phyloP scores from a whole-genome alignment of 768 basidiomycete genomes.

The Basidioascus undulatus region DNA sequence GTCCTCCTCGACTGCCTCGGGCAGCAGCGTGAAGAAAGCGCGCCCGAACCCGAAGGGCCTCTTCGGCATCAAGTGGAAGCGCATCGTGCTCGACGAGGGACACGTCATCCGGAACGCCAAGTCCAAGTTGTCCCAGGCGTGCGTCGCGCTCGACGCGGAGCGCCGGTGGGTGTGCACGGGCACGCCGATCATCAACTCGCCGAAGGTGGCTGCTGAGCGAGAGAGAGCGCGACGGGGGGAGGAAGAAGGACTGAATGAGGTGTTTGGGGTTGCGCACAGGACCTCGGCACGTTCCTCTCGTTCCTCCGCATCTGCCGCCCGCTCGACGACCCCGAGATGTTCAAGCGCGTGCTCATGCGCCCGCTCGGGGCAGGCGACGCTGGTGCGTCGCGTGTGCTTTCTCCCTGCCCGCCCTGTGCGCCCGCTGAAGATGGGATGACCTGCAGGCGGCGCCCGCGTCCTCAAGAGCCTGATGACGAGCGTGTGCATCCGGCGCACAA shows the following conservation, averaged over 20 bases:
- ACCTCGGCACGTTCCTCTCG: conserved; percentile 61
- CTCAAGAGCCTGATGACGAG: conserved; percentile 48
- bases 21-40: conserved; percentile 36
- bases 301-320: conserved; percentile 72
- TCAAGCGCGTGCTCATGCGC: conserved; percentile 49
- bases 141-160: conserved; percentile 36
- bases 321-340: conserved; percentile 59
- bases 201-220: conserved; percentile 1
- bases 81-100: conserved; percentile 70
- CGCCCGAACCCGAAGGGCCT: conserved; percentile 29
- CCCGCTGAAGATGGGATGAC: not conserved
- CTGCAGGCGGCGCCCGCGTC: not conserved
- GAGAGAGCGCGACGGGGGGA: too few relatives aligned
- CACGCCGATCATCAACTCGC: conserved; percentile 57
- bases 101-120: conserved; percentile 66
- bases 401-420: too few relatives aligned
- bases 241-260: too few relatives aligned
- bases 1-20: conserved; percentile 9
- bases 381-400: too few relatives aligned
- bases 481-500: conserved; percentile 37
- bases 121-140: conserved; percentile 58
- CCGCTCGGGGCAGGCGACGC: conserved; percentile 48
- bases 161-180: conserved; percentile 19
- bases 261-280: conserved; percentile 23
- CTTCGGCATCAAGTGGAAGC: conserved; percentile 60